A percentile compares a stretch with the other conserved stretches of the same genome.
Evolutionary conservation across 176 grass and related monocot genomes (phyloP).

Genomic region (Dactylis glomerata): DNA sequence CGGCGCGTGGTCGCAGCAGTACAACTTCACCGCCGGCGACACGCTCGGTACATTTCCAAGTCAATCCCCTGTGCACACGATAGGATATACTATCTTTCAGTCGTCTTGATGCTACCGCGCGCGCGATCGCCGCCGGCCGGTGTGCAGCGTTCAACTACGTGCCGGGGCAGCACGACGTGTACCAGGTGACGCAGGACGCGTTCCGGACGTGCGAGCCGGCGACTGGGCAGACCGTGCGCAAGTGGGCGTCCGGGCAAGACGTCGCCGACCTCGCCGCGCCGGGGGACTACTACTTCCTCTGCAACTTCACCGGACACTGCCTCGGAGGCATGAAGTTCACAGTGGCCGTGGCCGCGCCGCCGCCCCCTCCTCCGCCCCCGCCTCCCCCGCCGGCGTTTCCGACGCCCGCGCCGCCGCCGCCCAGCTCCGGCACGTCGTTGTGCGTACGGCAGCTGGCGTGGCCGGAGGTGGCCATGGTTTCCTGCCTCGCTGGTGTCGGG

Average conservation of each 20-base stretch:
- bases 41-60: slow-evolving; percentile 42
- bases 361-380: neutral
- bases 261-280: slow-evolving; percentile 43
- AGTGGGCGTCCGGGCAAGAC: slow-evolving; percentile 48
- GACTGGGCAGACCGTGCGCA: slow-evolving; percentile 20
- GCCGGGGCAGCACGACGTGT: slow-evolving; percentile 61
- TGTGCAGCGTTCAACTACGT: slow-evolving; percentile 75
- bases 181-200: slow-evolving; percentile 51
- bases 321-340: slow-evolving; percentile 71
- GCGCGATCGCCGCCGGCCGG: neutral
- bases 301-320: slow-evolving; percentile 71
- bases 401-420: slow-evolving; percentile 4
- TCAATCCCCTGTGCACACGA: too few relatives aligned
- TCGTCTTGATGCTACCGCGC: neutral
- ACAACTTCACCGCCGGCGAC: slow-evolving; percentile 89
- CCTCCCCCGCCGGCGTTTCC: neutral
- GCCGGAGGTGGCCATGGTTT: neutral
- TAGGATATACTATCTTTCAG: neutral
- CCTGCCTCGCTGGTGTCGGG: slow-evolving; percentile 4
- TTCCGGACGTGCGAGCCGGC: slow-evolving; percentile 50
- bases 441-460: neutral
- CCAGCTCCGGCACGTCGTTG: slow-evolving; percentile 11
- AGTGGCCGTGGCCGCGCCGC: slow-evolving; percentile 31
- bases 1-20: slow-evolving; percentile 62
- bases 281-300: slow-evolving; percentile 65